phyloP scores from a whole-genome alignment of 306 rosid genomes.

The Lathyrus oleraceus region DNA sequence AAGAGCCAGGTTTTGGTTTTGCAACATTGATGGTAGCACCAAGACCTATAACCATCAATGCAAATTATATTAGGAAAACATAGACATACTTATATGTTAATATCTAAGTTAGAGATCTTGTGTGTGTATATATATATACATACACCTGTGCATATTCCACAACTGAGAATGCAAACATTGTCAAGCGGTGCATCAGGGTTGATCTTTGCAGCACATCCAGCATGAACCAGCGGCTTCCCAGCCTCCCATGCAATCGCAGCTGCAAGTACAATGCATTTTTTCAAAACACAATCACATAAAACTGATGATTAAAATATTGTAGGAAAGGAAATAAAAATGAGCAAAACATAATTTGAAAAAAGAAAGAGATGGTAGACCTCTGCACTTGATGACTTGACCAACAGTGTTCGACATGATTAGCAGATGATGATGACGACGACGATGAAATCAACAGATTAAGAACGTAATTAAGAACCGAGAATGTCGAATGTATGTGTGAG shows the following conservation, averaged over 20 bases:
- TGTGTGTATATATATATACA: too few species aligned
- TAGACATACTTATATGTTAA: neutral
- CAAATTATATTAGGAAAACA: neutral
- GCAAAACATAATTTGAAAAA: too few species aligned
- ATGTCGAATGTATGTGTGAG: too few species aligned
- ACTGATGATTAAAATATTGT: neutral
- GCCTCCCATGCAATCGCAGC: conserved; percentile 63
- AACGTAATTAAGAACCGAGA: too few species aligned
- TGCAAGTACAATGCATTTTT: neutral
- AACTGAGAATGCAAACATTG: conserved; percentile 88
- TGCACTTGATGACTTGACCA: conserved; percentile 17
- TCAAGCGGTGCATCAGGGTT: conserved; percentile 91
- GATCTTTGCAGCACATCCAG: conserved; percentile 81
- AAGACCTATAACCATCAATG: conserved; percentile 47
- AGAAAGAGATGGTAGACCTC: neutral
- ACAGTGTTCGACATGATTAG: neutral
- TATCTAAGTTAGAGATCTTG: neutral
- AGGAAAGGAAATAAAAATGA: neutral
- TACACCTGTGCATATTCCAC: conserved; percentile 96
- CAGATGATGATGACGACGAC: neutral
- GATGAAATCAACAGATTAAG: too few species aligned
- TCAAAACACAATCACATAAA: neutral
- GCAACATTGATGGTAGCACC: conserved; percentile 94
- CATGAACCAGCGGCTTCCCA: conserved; percentile 54
- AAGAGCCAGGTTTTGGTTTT: conserved; percentile 74